Percentiles rank a stretch among this genome's conserved stretches.
These are phyloP conservation scores for Diaporthe batatas DNA, from an alignment of 2,329 filamentous ascomycete species.

Conservation along the genomic window DNA sequence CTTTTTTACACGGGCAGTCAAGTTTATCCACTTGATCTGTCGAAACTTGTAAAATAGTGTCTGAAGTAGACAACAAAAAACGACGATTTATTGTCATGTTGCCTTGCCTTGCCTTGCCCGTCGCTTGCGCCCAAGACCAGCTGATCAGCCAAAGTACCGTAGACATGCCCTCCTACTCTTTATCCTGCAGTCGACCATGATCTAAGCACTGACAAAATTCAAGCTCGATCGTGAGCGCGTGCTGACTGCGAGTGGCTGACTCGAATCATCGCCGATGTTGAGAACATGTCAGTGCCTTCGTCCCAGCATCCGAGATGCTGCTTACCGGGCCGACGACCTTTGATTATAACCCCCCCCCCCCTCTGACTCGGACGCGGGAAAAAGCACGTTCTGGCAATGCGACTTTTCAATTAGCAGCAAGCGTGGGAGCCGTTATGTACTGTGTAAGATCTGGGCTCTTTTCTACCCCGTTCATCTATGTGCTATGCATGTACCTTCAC, in stretches of 20 bases:
- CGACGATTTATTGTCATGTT: neutral
- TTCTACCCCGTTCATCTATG: neutral
- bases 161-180: neutral
- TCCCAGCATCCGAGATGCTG: slow-evolving; percentile 1
- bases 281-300: neutral
- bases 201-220: neutral
- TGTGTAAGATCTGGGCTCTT: neutral
- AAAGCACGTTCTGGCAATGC: neutral
- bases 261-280: neutral
- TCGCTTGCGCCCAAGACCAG: neutral
- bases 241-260: neutral
- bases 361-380: slow-evolving; percentile 6
- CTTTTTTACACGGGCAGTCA: neutral
- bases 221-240: neutral
- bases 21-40: neutral
- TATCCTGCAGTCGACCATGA: too few relatives aligned
- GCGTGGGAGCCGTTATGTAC: neutral
- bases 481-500: neutral
- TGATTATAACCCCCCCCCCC: neutral
- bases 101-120: neutral
- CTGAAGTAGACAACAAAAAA: slow-evolving; percentile 10
- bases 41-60: slow-evolving; percentile 15
- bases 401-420: neutral
- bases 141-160: neutral
- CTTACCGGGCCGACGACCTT: slow-evolving; percentile 14